Conservation (phyloP, 441 rosid genomes). For the Croton setiger region DNA sequence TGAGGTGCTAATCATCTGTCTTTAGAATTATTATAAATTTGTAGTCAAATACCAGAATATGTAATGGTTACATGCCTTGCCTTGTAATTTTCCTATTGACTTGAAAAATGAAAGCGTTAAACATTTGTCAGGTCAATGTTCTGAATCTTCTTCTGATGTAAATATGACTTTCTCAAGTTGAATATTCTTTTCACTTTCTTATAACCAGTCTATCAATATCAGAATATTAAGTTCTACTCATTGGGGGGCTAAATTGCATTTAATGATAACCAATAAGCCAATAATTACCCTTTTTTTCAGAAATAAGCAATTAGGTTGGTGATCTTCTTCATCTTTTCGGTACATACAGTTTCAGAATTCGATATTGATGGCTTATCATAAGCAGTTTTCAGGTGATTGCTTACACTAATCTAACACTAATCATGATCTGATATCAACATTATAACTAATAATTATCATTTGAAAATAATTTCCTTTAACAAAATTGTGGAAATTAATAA, state of each 20-base stretch:
- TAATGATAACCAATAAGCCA: not conserved
- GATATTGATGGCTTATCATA: not conserved
- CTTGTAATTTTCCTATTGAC: not conserved
- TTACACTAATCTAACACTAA: not conserved
- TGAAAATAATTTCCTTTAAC: not conserved
- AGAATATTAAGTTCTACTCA: not conserved
- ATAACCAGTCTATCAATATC: not conserved
- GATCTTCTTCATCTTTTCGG: constrained; percentile 4
- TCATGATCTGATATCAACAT: not conserved
- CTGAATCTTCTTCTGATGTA: constrained; percentile 9
- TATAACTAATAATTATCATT: not conserved
- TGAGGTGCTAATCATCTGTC: constrained; percentile 23
- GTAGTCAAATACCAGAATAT: no score
- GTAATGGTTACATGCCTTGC: no score
- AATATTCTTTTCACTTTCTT: not conserved
- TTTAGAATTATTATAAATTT: not conserved
- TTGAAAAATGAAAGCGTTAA: not conserved
- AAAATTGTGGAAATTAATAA: not conserved
- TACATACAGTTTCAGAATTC: not conserved
- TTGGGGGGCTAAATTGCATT: not conserved
- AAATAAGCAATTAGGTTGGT: not conserved
- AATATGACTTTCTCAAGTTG: not conserved
- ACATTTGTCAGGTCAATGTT: constrained; percentile 8
- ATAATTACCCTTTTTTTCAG: not conserved
- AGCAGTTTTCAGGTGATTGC: not conserved